phyloP scores from a whole-genome alignment of 2,329 filamentous ascomycete genomes.

The Fusarium sp. region DNA sequence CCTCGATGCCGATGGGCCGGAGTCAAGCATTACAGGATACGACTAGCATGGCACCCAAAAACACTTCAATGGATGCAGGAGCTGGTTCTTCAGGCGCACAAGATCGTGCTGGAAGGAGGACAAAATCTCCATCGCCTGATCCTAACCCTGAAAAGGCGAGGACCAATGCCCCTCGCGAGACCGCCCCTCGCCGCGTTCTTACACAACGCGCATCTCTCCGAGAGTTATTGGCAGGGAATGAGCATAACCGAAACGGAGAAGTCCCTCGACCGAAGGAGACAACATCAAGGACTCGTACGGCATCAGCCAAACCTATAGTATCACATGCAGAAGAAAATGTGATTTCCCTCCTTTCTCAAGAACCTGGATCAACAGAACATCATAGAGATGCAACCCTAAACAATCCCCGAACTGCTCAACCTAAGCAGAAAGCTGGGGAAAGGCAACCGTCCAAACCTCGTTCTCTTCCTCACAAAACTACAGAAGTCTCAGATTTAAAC shows the following conservation, averaged over 20 bases:
- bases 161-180: not conserved
- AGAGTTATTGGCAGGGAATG: constrained; percentile 28
- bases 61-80: not conserved
- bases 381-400: not conserved
- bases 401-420: not conserved
- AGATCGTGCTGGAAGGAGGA: not conserved
- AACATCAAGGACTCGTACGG: not conserved
- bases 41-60: constrained; percentile 22
- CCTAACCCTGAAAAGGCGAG: not conserved
- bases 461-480: not conserved
- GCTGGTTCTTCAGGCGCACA: not conserved
- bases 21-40: constrained; percentile 34
- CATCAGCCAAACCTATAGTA: not conserved
- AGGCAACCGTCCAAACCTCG: not conserved
- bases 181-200: constrained; percentile 18
- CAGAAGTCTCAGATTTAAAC: not conserved
- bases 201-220: constrained; percentile 27
- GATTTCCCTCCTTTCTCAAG: constrained; percentile 6
- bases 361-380: not conserved
- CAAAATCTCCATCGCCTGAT: constrained; percentile 36
- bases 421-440: not conserved
- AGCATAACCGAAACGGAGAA: constrained; percentile 9
- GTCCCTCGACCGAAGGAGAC: not conserved
- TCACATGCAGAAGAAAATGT: not conserved
- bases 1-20: constrained; percentile 23